A percentile compares a stretch with the other conserved stretches of the same genome.
Conservation (phyloP, 108 stramenopile species). For the Pseudonitzschia multistriata region DNA sequence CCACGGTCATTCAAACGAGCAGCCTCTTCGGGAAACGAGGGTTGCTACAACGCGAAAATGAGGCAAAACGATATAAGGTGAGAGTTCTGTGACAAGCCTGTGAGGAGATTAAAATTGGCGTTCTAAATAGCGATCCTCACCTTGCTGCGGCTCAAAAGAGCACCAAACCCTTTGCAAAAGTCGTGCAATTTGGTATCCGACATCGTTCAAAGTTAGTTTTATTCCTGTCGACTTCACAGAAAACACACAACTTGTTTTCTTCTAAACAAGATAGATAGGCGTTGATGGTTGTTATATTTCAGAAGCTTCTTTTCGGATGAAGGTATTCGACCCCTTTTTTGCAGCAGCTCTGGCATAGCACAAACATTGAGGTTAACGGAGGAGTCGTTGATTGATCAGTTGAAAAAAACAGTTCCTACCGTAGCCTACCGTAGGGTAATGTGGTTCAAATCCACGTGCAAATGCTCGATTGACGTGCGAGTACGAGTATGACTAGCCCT, state of each 20-base stretch:
- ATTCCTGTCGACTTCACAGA: too few relatives aligned
- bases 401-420: not conserved
- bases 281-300: too few relatives aligned
- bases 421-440: too few relatives aligned
- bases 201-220: slow-evolving; percentile 41
- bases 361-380: too few relatives aligned
- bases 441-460: not conserved
- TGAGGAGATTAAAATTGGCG: not conserved
- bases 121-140: slow-evolving; percentile 21
- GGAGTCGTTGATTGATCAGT: not conserved
- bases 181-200: slow-evolving; percentile 85
- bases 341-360: not conserved
- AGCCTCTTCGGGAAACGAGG: slow-evolving; percentile 86
- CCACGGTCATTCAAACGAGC: slow-evolving; percentile 83
- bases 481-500: not conserved
- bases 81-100: too few relatives aligned
- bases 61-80: not conserved
- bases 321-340: not conserved
- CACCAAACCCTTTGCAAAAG: slow-evolving; percentile 88
- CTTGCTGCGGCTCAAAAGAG: slow-evolving; percentile 81
- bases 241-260: too few relatives aligned
- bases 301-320: not conserved
- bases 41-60: slow-evolving; percentile 42
- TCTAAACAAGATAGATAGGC: too few relatives aligned
- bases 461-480: not conserved